A percentile compares a stretch with the other conserved stretches of the same genome.
Evolutionary conservation across 1,139 yeast species (phyloP).

Genomic region (Magnusiomyces sp.): DNA sequence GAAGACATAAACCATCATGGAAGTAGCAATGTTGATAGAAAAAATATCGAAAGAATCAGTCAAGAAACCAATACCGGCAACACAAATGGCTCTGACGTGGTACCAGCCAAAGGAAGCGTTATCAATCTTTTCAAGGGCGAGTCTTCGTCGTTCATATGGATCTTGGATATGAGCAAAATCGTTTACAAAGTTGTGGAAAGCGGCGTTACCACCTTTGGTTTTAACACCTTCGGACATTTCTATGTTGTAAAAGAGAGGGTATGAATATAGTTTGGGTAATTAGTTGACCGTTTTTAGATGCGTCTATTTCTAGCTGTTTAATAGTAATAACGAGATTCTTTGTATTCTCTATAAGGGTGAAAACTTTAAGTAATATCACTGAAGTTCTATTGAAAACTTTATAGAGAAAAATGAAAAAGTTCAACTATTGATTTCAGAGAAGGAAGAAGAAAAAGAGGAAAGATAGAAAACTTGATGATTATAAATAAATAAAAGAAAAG

Average conservation of each 20-base stretch:
- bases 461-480: background rate
- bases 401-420: background rate
- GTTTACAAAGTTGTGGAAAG: conserved; percentile 77
- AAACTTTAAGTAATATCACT: too few relatives aligned
- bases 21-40: conserved; percentile 72
- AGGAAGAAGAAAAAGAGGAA: background rate
- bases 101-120: conserved; percentile 82
- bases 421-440: too few relatives aligned
- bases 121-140: conserved; percentile 83
- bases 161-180: conserved; percentile 80
- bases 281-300: too few relatives aligned
- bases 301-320: too few relatives aligned
- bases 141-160: conserved; percentile 82
- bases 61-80: conserved; percentile 92
- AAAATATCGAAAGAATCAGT: conserved; percentile 90
- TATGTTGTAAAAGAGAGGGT: background rate
- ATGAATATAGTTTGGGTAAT: too few relatives aligned
- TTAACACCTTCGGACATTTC: conserved; percentile 17
- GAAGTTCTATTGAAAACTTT: too few relatives aligned
- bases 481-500: background rate
- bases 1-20: conserved; percentile 47
- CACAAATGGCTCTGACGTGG: conserved; percentile 75
- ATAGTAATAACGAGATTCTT: too few relatives aligned
- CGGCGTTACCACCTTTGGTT: conserved; percentile 76
- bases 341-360: too few relatives aligned